Evolutionary conservation across 352 stramenopile species (phyloP).

Genomic region (Phytophthora cryptogea): DNA sequence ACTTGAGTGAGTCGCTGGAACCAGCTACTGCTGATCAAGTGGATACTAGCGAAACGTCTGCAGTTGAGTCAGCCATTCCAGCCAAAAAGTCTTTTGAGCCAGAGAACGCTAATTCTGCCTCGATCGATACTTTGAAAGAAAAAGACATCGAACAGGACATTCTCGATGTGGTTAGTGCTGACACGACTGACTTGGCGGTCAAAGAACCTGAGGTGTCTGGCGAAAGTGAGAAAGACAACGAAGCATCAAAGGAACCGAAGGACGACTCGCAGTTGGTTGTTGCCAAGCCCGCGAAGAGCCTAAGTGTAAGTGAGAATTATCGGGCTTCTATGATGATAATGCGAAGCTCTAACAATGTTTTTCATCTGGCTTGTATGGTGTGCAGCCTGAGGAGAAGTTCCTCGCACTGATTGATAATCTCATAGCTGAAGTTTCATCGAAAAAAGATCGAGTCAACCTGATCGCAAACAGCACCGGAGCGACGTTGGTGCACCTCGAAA

Average conservation of each 20-base stretch:
- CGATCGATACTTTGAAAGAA: slow-evolving; percentile 18
- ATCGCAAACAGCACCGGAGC: slow-evolving; percentile 77
- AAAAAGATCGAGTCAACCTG: slow-evolving; percentile 54
- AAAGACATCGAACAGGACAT: slow-evolving; percentile 31
- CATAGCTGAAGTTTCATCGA: slow-evolving; percentile 66
- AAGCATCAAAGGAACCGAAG: neutral
- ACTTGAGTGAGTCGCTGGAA: slow-evolving; percentile 1
- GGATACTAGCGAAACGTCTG: neutral
- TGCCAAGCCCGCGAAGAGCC: slow-evolving; percentile 7
- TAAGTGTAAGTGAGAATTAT: slow-evolving; percentile 24
- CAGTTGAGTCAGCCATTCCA: slow-evolving; percentile 3
- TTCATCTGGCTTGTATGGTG: neutral
- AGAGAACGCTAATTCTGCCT: slow-evolving; percentile 3
- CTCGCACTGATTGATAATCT: slow-evolving; percentile 56
- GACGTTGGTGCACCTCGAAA: slow-evolving; percentile 76
- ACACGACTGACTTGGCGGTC: neutral
- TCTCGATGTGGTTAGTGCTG: slow-evolving; percentile 16
- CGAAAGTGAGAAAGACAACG: slow-evolving; percentile 1
- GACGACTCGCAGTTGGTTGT: slow-evolving; percentile 14
- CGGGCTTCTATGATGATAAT: neutral
- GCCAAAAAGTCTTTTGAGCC: neutral
- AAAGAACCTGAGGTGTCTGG: neutral
- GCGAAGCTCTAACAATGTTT: slow-evolving; percentile 4
- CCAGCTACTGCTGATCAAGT: slow-evolving; percentile 1
- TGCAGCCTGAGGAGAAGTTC: slow-evolving; percentile 62